Evolutionary conservation across 768 basidiomycete genomes (phyloP).

Genomic region (Russula foetens): DNA sequence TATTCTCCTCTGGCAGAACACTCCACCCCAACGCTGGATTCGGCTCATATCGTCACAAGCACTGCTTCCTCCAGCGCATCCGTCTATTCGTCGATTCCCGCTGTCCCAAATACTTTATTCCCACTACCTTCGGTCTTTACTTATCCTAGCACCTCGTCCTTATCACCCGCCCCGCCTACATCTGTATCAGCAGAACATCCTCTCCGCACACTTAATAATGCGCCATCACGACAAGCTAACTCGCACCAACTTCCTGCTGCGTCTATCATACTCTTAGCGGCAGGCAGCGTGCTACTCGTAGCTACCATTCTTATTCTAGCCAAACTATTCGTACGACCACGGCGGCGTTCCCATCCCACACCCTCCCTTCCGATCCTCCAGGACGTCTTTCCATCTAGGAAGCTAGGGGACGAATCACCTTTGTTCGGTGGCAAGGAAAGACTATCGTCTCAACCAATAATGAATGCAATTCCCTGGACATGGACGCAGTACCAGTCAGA

Average conservation of each 20-base stretch:
- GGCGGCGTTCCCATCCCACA: constrained; percentile 46
- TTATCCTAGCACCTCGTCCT: not conserved
- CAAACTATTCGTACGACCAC: constrained; percentile 42
- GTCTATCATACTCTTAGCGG: constrained; percentile 44
- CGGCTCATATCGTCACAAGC: constrained; percentile 3
- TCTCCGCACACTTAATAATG: constrained; percentile 5
- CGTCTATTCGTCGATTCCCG: not conserved
- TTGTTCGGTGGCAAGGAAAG: constrained; percentile 72
- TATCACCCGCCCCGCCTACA: not conserved
- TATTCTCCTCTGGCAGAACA: constrained; percentile 13
- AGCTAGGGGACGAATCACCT: constrained; percentile 53
- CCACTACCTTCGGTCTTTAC: not conserved
- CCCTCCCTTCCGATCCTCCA: constrained; percentile 71
- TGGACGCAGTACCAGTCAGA: constrained; percentile 30
- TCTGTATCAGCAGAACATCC: constrained; percentile 14
- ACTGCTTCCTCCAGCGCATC: not conserved
- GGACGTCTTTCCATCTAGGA: constrained; percentile 42
- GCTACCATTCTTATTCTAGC: constrained; percentile 40
- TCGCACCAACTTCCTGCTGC: constrained; percentile 37
- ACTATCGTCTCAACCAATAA: constrained; percentile 35
- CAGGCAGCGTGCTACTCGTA: constrained; percentile 43
- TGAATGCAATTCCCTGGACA: constrained; percentile 41
- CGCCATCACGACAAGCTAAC: constrained; percentile 8
- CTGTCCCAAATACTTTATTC: not conserved
- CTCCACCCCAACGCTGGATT: constrained; percentile 24